phyloP scores from a whole-genome alignment of 257 asterid species.

The Fraxinus cuspidata region DNA sequence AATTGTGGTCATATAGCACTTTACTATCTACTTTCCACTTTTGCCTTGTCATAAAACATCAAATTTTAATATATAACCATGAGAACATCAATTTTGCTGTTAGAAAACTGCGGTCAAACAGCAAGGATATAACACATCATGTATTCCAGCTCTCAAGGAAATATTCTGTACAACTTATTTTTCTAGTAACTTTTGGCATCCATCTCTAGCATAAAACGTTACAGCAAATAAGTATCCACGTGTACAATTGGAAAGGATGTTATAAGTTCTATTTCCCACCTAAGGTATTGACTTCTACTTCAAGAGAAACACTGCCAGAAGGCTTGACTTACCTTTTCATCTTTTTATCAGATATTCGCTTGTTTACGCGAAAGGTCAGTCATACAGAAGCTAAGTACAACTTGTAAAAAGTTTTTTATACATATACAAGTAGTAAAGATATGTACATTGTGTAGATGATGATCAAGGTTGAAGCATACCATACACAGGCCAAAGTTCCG shows the following conservation, averaged over 20 bases:
- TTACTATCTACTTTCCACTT: neutral
- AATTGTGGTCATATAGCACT: neutral
- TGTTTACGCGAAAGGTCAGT: neutral
- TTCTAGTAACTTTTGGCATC: neutral
- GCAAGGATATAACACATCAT: too few species aligned
- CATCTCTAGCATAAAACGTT: neutral
- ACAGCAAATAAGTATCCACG: neutral
- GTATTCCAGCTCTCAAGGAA: neutral
- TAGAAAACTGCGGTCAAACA: neutral
- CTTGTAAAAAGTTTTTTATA: constrained; percentile 2
- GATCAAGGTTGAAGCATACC: neutral
- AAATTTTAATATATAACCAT: neutral
- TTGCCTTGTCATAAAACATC: neutral
- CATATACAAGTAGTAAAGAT: neutral
- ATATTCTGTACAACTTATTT: neutral
- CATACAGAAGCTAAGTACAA: constrained; percentile 7
- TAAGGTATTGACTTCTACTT: neutral
- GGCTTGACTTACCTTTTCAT: neutral
- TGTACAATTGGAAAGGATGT: neutral
- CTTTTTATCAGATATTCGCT: constrained; percentile 8
- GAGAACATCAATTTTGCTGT: neutral
- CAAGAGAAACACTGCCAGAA: neutral
- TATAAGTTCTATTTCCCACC: neutral
- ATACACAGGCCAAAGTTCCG: neutral
- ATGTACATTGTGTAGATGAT: constrained; percentile 13